phyloP scores from a whole-genome alignment of 2,329 filamentous ascomycete genomes.

The Aspergillus thermomutatus region DNA sequence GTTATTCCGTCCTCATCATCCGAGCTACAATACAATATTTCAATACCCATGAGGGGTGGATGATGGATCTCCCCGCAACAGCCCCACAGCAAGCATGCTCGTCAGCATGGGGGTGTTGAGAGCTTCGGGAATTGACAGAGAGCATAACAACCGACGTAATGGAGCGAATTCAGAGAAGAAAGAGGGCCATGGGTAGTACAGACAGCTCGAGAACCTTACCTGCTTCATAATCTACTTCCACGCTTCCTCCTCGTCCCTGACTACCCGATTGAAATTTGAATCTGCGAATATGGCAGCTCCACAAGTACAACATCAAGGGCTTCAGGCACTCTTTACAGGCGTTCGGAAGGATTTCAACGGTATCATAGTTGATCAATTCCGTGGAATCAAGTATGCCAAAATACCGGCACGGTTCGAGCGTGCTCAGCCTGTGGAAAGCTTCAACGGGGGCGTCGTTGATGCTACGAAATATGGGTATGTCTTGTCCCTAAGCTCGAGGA shows the following conservation, averaged over 20 bases:
- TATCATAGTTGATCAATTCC: conserved; percentile 22
- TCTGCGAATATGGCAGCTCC: conserved; percentile 18
- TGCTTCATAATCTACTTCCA: neutral
- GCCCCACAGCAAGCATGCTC: conserved; percentile 15
- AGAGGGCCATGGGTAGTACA: neutral
- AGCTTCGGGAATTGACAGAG: conserved; percentile 11
- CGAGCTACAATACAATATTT: neutral
- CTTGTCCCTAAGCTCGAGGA: neutral
- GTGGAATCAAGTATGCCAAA: conserved; percentile 31
- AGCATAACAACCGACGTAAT: neutral
- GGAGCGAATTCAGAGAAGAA: neutral
- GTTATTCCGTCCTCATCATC: neutral
- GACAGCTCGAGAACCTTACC: neutral
- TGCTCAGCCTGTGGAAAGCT: conserved; percentile 20
- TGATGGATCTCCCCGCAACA: conserved; percentile 20
- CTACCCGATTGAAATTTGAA: neutral
- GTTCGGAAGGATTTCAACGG: conserved; percentile 12
- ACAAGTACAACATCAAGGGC: conserved; percentile 19
- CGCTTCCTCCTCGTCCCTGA: neutral
- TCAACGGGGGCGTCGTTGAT: conserved; percentile 29
- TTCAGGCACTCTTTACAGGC: conserved; percentile 29
- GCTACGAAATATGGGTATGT: conserved; percentile 32
- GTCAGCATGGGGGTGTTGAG: neutral
- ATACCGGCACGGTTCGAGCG: conserved; percentile 30
- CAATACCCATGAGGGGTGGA: neutral